Evolutionary conservation across 1,139 yeast species (phyloP).

Genomic region (Wickerhamomyces sp.): DNA sequence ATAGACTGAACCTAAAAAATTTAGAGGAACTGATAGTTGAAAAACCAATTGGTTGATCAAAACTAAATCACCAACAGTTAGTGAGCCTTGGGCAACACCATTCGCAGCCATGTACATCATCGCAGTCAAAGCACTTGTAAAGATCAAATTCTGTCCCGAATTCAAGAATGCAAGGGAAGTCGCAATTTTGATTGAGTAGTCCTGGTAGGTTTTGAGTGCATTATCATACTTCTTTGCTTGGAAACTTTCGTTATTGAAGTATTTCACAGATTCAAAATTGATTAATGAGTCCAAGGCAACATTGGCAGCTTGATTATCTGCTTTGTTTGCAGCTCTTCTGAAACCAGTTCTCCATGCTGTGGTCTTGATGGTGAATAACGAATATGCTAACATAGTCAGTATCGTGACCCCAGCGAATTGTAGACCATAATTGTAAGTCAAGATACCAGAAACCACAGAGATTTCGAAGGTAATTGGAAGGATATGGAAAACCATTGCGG

Average conservation of each 20-base stretch:
- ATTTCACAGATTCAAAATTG: constrained; percentile 91
- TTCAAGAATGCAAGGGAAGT: constrained; percentile 88
- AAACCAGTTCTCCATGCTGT: constrained; percentile 96
- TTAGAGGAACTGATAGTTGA: constrained; percentile 90
- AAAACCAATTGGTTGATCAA: constrained; percentile 92
- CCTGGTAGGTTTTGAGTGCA: constrained; percentile 73
- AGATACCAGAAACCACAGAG: constrained; percentile 85
- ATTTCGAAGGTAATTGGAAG: constrained; percentile 91
- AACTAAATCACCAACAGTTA: constrained; percentile 95
- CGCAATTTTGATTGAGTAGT: constrained; percentile 82
- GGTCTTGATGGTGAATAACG: constrained; percentile 81
- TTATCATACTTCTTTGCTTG: constrained; percentile 77
- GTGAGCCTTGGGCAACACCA: constrained; percentile 76
- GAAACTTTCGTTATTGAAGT: constrained; percentile 81
- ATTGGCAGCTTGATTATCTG: constrained; percentile 92
- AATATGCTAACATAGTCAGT: constrained; percentile 81
- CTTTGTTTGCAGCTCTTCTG: constrained; percentile 85
- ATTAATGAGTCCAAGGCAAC: constrained; percentile 92
- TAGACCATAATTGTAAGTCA: constrained; percentile 87
- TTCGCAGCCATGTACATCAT: constrained; percentile 99
- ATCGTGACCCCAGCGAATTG: constrained; percentile 88
- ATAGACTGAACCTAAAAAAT: constrained; percentile 91
- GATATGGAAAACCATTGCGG: constrained; percentile 96
- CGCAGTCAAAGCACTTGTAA: constrained; percentile 85
- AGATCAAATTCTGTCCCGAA: constrained; percentile 88